Conservation (phyloP, 345 rosid genomes). For the Gossypium bickii region DNA sequence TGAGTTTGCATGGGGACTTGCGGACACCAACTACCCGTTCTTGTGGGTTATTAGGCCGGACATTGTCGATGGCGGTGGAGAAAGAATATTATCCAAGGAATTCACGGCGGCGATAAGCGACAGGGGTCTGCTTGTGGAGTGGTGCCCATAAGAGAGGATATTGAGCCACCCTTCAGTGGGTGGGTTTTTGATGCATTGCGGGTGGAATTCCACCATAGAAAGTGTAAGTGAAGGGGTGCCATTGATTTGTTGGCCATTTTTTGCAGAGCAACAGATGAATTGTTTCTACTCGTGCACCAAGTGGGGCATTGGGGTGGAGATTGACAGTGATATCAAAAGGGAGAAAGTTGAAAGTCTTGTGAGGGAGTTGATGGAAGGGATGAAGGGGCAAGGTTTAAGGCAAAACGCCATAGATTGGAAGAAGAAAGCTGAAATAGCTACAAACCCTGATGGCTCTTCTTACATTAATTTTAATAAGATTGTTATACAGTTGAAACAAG, state of each 20-base stretch:
- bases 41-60: constrained; percentile 29
- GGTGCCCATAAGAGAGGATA: constrained; percentile 26
- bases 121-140: constrained; percentile 14
- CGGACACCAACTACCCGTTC: constrained; percentile 17
- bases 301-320: constrained; percentile 24
- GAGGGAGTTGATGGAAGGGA: constrained; percentile 15
- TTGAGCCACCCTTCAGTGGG: constrained; percentile 22
- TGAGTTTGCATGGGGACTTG: constrained; percentile 27
- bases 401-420: background rate
- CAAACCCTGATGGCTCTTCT: constrained; percentile 1
- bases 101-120: constrained; percentile 11
- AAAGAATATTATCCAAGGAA: constrained; percentile 13
- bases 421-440: constrained; percentile 7
- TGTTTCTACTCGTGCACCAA: constrained; percentile 17
- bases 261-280: constrained; percentile 21
- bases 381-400: background rate
- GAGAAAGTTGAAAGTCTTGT: background rate
- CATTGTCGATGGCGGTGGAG: constrained; percentile 10
- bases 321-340: background rate
- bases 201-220: constrained; percentile 26
- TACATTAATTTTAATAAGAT: constrained; percentile 9
- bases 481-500: background rate
- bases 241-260: constrained; percentile 23
- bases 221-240: constrained; percentile 18
- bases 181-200: constrained; percentile 24